Evolutionary conservation across 164 flowering plant species (phyloP), one percentile per base, ranked within the genome.

Genomic region (Magnolia changhungtana): DNA sequence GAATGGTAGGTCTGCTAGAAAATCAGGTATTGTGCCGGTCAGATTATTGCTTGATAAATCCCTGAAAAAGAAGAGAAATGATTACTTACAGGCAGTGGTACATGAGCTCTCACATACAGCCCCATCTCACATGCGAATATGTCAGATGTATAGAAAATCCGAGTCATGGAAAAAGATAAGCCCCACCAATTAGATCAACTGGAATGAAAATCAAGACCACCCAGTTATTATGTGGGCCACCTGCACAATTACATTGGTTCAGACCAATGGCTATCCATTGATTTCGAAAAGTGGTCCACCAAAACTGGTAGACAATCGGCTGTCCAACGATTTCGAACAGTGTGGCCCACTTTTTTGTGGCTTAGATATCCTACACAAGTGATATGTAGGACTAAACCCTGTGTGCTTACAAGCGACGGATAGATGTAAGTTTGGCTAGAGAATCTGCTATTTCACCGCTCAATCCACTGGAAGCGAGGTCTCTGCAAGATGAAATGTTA

Each of bases 381-480:
- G 45, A 37, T 37, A 37, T 37, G 45, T 37, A 1, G 45, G 45
- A 37, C 45, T 37, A 37, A 37, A 37, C 45, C 7, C 7, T 55
- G 58, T 67, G 13, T 64, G 78, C 87, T 88, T 82, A 88, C 91
- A 88, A 75, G 66, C 11, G 23, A 75, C 69, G 66, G 49, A 86
- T 71, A n/a, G 72, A 29, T 69, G 75, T 72, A 71, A 88, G 83
- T 69, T 80, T 76, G 37, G 80, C 63, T 20, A 88, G 24, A 27
- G 67, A 66, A 7, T 82, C 51, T 65, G 81, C 72, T 72, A 88
- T 84, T 45, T 67, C 23, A 21, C 91, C 89, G 3, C 68, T 73
- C 69, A 88, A 78, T 71, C 86, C 84, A 45, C 84, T 84, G 6
- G 82, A 83, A 5, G 88, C 75, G 61, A 88, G 71, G 71, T 86